Percentiles rank a stretch among this genome's conserved stretches.
phyloP scores from a whole-genome alignment of 345 rosid species.

The Linum lewisii region DNA sequence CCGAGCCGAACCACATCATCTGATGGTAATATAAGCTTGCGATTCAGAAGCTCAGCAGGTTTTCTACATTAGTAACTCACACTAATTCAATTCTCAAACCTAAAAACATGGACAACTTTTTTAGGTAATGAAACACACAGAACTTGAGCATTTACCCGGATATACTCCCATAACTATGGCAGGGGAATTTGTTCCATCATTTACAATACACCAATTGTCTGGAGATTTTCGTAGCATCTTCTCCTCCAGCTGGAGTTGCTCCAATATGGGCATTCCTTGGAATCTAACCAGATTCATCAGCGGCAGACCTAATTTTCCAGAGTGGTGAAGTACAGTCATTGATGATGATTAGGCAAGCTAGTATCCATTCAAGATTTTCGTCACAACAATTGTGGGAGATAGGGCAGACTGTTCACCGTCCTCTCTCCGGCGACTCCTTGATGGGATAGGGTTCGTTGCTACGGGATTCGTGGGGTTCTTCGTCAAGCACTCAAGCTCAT shows the following conservation, averaged over 20 bases:
- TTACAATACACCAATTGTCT: constrained; percentile 74
- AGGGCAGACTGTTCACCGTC: too few relatives aligned
- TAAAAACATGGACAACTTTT: not conserved
- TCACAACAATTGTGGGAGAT: too few relatives aligned
- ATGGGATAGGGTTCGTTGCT: too few relatives aligned
- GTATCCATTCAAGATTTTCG: too few relatives aligned
- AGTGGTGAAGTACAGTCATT: constrained; percentile 5
- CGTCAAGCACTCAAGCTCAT: too few relatives aligned
- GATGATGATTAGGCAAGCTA: too few relatives aligned
- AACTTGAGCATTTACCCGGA: constrained; percentile 58
- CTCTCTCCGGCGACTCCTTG: too few relatives aligned
- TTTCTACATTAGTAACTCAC: constrained; percentile 40
- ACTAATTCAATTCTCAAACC: not conserved
- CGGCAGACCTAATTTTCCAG: constrained; percentile 37
- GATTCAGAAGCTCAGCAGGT: constrained; percentile 61
- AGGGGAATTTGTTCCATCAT: constrained; percentile 63
- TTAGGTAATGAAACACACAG: too few relatives aligned
- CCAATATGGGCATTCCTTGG: constrained; percentile 53
- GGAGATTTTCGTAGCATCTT: constrained; percentile 53
- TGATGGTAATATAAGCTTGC: constrained; percentile 35
- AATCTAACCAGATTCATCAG: constrained; percentile 60
- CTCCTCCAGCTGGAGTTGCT: constrained; percentile 68
- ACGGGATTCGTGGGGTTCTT: too few relatives aligned
- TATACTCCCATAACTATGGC: constrained; percentile 81
- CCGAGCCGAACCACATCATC: constrained; percentile 38